Conservation (phyloP, 148 eudicot species). For the Polygonum aviculare region DNA sequence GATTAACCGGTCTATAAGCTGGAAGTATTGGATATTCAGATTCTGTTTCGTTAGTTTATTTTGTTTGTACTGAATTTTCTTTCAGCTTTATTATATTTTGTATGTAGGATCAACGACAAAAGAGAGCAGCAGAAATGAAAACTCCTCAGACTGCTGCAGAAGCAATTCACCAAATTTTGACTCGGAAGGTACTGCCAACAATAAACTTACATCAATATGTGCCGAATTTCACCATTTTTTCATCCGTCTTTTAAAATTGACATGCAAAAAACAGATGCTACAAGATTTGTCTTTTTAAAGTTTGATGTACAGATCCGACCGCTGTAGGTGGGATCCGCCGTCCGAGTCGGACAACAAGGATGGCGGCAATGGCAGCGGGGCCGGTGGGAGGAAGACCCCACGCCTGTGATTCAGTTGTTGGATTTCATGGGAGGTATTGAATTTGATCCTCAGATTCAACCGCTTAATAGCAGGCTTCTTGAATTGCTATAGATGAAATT, state of each 20-base stretch:
- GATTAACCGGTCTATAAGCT: neutral
- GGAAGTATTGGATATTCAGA: neutral
- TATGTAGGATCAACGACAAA: constrained; percentile 54
- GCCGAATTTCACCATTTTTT: neutral
- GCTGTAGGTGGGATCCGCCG: too few relatives aligned
- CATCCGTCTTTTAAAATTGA: neutral
- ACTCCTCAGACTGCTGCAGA: constrained; percentile 55
- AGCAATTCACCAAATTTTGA: constrained; percentile 48
- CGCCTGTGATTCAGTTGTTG: too few relatives aligned
- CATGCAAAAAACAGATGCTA: neutral
- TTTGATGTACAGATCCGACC: too few relatives aligned
- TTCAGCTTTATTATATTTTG: neutral
- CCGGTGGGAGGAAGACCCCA: too few relatives aligned
- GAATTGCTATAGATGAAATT: too few relatives aligned
- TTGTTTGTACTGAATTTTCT: neutral
- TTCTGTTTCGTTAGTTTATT: neutral
- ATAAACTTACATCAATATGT: neutral
- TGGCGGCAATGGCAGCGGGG: too few relatives aligned
- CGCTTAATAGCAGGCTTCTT: too few relatives aligned
- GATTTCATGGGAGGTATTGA: too few relatives aligned
- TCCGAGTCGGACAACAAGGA: too few relatives aligned
- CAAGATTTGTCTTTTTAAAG: neutral
- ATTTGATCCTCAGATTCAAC: too few relatives aligned
- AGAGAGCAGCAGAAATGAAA: constrained; percentile 45
- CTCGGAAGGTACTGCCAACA: constrained; percentile 38